These are phyloP conservation scores for Penicillium cinerascens DNA, from an alignment of 495 filamentous ascomycete genomes.

Conservation along the genomic window DNA sequence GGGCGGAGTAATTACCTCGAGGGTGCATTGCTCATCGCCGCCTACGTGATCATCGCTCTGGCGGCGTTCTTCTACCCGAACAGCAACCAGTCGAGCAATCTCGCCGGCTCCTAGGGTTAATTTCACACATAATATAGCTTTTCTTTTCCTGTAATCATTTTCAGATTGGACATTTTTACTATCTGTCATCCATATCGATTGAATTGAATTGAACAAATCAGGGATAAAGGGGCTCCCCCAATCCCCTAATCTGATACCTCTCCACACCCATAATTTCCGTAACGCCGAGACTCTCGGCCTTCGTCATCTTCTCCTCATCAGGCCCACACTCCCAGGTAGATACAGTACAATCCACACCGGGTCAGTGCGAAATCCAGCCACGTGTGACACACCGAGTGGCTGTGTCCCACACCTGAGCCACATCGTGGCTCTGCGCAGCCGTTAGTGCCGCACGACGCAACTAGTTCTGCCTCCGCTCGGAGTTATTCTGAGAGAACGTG, in stretches of 20 bases:
- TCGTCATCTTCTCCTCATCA: not conserved
- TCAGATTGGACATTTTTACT: not conserved
- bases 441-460: conserved; percentile 3
- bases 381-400: conserved; percentile 28
- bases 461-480: not conserved
- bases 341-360: no score
- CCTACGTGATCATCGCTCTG: conserved; percentile 60
- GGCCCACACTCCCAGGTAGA: not conserved
- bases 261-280: not conserved
- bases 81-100: conserved; percentile 19
- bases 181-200: not conserved
- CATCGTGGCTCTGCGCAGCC: conserved; percentile 17
- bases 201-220: not conserved
- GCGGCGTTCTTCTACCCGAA: conserved; percentile 40
- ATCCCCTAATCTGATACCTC: not conserved
- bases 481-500: not conserved
- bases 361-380: conserved; percentile 10
- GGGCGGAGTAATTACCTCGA: conserved; percentile 87
- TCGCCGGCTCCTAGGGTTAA: conserved; percentile 18
- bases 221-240: not conserved
- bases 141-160: conserved; percentile 1
- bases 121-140: not conserved
- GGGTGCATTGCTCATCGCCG: conserved; percentile 74
- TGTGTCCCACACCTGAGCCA: conserved; percentile 22
- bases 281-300: not conserved